These are phyloP conservation scores for Zygotorulaspora mrakii DNA, from an alignment of 1,139 yeast species.

Conservation along the genomic window DNA sequence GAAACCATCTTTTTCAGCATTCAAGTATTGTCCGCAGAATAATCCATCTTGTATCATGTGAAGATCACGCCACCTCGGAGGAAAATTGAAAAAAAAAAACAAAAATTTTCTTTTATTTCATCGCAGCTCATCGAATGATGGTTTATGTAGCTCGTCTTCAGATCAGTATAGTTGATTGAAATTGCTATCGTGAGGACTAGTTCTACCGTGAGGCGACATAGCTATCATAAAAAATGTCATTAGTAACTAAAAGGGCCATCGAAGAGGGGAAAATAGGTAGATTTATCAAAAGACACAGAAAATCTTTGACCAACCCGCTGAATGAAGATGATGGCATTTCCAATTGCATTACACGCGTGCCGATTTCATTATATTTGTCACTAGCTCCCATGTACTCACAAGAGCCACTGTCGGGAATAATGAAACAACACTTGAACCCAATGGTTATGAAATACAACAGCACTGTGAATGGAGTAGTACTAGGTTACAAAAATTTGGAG, in stretches of 20 bases:
- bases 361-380: constrained; percentile 70
- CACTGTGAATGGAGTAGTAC: constrained; percentile 74
- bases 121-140: constrained; percentile 14
- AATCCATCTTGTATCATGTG: not conserved
- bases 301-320: constrained; percentile 29
- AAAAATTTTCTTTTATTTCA: constrained; percentile 5
- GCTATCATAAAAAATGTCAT: constrained; percentile 10
- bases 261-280: constrained; percentile 21
- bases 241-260: constrained; percentile 24
- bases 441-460: constrained; percentile 77
- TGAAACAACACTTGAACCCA: constrained; percentile 84
- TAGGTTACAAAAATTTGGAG: constrained; percentile 67
- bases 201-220: no score
- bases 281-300: constrained; percentile 33
- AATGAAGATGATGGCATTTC: constrained; percentile 31
- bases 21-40: no score
- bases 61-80: not conserved
- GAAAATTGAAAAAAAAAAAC: not conserved
- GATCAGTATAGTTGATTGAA: no score
- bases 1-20: no score
- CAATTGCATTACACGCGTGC: constrained; percentile 40
- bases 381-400: constrained; percentile 75
- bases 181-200: no score
- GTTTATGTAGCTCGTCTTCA: not conserved
- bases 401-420: constrained; percentile 72